Conservation (phyloP, 2,329 filamentous ascomycete species). For the Ascosphaera pollenicola region DNA sequence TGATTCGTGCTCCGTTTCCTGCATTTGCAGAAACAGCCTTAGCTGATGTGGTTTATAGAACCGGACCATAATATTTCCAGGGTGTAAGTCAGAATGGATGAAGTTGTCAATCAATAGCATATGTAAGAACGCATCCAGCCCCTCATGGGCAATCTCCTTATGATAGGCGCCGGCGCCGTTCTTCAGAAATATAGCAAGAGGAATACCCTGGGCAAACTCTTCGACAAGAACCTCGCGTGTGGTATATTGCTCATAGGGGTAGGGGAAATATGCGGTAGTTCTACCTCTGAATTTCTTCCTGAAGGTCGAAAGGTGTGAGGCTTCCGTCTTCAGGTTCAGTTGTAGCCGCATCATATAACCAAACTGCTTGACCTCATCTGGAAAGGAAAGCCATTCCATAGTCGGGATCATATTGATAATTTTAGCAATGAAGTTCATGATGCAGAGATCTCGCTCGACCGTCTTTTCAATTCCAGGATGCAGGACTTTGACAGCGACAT, state of each 20-base stretch:
- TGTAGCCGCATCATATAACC: constrained; percentile 99
- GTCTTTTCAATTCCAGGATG: constrained; percentile 79
- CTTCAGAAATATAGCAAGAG: constrained; percentile 70
- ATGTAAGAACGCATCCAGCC: constrained; percentile 81
- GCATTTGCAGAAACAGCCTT: constrained; percentile 33
- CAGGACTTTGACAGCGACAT: constrained; percentile 89
- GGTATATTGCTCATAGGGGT: constrained; percentile 77
- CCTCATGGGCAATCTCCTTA: constrained; percentile 83
- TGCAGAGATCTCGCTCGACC: constrained; percentile 73
- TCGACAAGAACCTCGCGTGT: constrained; percentile 84
- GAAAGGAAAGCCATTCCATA: constrained; percentile 91
- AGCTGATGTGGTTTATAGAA: constrained; percentile 73
- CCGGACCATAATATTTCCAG: constrained; percentile 97
- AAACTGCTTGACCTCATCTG: constrained; percentile 83
- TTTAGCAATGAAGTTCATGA: constrained; percentile 82
- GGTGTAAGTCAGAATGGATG: constrained; percentile 86
- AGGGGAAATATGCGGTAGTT: constrained; percentile 91
- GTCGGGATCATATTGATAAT: constrained; percentile 72
- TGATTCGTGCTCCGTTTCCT: constrained; percentile 13
- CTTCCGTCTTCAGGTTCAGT: constrained; percentile 82
- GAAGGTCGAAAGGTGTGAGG: constrained; percentile 69
- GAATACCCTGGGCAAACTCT: constrained; percentile 89
- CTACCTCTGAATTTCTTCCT: constrained; percentile 75
- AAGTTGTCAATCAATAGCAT: constrained; percentile 98
- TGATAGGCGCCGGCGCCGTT: constrained; percentile 85